Evolutionary conservation across 352 stramenopile genomes (phyloP), one percentile per base, ranked within the genome.

Genomic region (Blastocystis sp.): DNA sequence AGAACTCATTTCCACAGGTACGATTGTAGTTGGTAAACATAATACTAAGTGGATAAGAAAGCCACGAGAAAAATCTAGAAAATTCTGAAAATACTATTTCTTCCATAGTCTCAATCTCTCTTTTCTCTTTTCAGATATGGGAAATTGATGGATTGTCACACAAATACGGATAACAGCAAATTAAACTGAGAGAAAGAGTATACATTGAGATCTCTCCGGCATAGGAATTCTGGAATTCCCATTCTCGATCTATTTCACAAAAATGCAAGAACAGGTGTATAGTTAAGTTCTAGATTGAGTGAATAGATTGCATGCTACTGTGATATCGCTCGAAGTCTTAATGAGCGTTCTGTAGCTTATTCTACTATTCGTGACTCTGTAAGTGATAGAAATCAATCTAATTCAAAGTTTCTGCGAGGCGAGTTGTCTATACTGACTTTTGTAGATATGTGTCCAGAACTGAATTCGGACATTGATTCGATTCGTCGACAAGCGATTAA

Each of bases 251-350:
- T 73, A 7, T 73, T 50, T 76, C 23, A 53, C 34, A 34, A 8
- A 23, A 18, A 73, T 73, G 9, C 62, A 47, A 15, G 62, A 73
- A 68, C 20, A 68, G 20, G 59, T 68, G 37, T 23, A 15, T 26
- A 39, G n/a, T 37, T 18, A 15, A 1, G 9, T 37, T 15, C n/a
- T 29, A 20, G 5, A 68, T 39, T 73, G 7, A 73, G 6, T n/a
- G n/a, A 11, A 18, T 68, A 84, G 73, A 84, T 84, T 66, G 53
- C 50, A 5, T 66, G 43, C 20, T 84, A 68, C 23, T 84, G 73
- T 20, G 37, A 84, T 20, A 84, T 84, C 23, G 20, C 18, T 29
- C 53, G 26, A 41, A 64, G 45, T 37, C 20, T 84, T 13, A 23
- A 39, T n/a, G 73, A 84, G 26, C 73, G 73, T 2, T 34, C 53